Percentiles rank a stretch among this genome's conserved stretches.
Evolutionary conservation across 2,329 filamentous ascomycete species (phyloP).

Genomic region (Alternaria sp.): DNA sequence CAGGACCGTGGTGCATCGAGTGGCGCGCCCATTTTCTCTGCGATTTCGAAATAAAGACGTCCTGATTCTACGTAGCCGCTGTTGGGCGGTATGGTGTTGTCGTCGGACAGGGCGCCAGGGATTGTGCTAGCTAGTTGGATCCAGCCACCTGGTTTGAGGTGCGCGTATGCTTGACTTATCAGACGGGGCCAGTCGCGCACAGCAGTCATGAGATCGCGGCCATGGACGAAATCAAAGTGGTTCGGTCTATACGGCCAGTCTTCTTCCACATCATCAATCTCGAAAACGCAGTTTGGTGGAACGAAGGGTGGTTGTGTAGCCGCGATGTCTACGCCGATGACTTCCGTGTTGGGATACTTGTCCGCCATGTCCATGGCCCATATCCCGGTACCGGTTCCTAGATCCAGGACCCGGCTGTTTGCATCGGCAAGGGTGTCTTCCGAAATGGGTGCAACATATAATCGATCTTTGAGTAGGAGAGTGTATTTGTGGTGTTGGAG

Average conservation of each 20-base stretch:
- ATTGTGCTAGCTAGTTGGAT: constrained; percentile 41
- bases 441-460: constrained; percentile 27
- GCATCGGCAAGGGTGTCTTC: constrained; percentile 15
- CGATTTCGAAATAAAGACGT: constrained; percentile 32
- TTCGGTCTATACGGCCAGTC: constrained; percentile 47
- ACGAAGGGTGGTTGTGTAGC: constrained; percentile 51
- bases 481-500: constrained; percentile 38
- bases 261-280: constrained; percentile 52
- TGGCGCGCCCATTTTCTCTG: constrained; percentile 41
- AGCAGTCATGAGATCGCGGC: constrained; percentile 42
- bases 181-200: constrained; percentile 44
- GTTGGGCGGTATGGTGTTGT: constrained; percentile 30
- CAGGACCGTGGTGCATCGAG: constrained; percentile 44
- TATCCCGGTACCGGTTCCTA: constrained; percentile 34
- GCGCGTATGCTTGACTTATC: constrained; percentile 41
- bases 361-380: constrained; percentile 40
- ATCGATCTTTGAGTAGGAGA: constrained; percentile 26
- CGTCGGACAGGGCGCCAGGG: constrained; percentile 28
- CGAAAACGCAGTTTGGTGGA: constrained; percentile 50
- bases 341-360: constrained; percentile 24
- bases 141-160: constrained; percentile 30
- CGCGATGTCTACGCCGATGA: constrained; percentile 48
- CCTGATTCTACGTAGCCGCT: constrained; percentile 31
- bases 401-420: constrained; percentile 27
- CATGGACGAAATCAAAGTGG: constrained; percentile 45